Evolutionary conservation across 2,329 filamentous ascomycete species (phyloP).

Genomic region (Phyllosticta ampelicida): DNA sequence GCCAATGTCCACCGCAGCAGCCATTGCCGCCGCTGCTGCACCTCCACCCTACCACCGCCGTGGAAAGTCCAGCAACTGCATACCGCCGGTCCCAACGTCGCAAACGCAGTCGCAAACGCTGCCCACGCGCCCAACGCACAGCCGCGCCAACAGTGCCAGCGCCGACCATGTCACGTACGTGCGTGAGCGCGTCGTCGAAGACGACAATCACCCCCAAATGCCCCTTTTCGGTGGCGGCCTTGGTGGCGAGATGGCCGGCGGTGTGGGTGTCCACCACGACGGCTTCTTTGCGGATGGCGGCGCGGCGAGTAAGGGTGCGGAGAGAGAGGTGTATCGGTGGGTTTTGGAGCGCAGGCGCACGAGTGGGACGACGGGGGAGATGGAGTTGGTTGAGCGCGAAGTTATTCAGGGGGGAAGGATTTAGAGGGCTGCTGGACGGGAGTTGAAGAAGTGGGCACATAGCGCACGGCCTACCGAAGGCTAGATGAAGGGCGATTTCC

Average conservation of each 20-base stretch:
- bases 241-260: conserved; percentile 41
- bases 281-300: conserved; percentile 20
- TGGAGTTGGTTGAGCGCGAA: conserved; percentile 55
- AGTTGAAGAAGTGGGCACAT: no score
- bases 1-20: not conserved
- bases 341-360: conserved; percentile 58
- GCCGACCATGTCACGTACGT: conserved; percentile 61
- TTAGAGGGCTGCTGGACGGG: conserved; percentile 11
- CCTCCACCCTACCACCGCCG: conserved; percentile 1
- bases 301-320: not conserved
- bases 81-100: not conserved
- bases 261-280: conserved; percentile 25
- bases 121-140: conserved; percentile 14
- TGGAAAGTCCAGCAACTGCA: not conserved
- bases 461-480: not conserved
- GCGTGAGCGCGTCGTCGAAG: conserved; percentile 25
- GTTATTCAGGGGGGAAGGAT: conserved; percentile 47
- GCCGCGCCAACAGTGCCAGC: conserved; percentile 37
- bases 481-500: not conserved
- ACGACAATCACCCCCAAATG: not conserved
- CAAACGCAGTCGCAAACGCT: not conserved
- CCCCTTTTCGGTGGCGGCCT: conserved; percentile 20
- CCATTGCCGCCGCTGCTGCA: not conserved
- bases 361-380: conserved; percentile 51
- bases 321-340: conserved; percentile 34